Base-by-base conservation (phyloP, 1,284 basidiomycete genomes). In the Ustilago lituana region DNA sequence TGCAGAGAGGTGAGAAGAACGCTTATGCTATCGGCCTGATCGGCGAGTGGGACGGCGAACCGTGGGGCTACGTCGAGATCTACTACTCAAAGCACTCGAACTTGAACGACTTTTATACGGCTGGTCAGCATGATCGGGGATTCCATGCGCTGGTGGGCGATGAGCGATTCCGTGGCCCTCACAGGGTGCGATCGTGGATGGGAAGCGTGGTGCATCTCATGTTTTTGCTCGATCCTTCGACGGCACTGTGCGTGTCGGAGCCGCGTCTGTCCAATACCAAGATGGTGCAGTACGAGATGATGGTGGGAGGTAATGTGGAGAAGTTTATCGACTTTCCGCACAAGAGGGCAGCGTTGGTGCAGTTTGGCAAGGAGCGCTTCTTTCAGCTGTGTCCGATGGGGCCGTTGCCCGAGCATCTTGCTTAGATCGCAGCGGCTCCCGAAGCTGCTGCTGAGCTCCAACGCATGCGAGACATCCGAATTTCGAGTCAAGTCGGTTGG, bases 61-160 rank as follows among this genome's bases (percentile, higher is more conserved):
- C 77, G 8, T 81, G 75, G 65, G 79, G 79, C 12, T 81, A 78
- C 27, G 61, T 81, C 40, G 79, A 81, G 53, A 57, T 79, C 43
- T 81, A 81, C 62, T 77, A 72, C 46, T 54, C 58, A 11, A 71
- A 68, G 38, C 66, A 76, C 11, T 66, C 58, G 20, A 68, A 66
- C 27, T 56, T 79, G 27, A 62, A 61, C 12, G 60, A 51, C 23
- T 77, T 64, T 24, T 77, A 69, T 49, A 51, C 61, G 36, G 61
- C 68, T 3, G 45, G 53, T 7, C 67, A 69, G 24, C 70, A 65
- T 46, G 77, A 78, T 49, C 63, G 76, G 6, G 79, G 79, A 22
- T 79, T 78, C 41, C 79, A 81, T 35, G 76, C 76, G 6, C 60
- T 81, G 4, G 79, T 81, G 0, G 79, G 79, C 1, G 73, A 81